These are phyloP conservation scores for Neopestalotiopsis rosae DNA, from an alignment of 2,329 filamentous ascomycete species.

Conservation along the genomic window DNA sequence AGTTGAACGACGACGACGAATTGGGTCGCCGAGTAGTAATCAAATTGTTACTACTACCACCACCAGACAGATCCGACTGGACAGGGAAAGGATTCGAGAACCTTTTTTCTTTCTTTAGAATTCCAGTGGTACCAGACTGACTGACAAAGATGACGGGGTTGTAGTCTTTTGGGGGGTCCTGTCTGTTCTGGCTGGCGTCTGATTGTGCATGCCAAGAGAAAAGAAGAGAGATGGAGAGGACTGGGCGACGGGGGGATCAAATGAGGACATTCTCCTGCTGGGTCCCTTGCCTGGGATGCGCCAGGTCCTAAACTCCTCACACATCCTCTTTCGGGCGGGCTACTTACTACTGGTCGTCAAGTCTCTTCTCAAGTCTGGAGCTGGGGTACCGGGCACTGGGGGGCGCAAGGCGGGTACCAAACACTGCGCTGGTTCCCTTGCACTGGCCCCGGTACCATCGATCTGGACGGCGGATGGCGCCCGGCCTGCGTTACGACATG, in stretches of 20 bases:
- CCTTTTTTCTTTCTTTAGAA: neutral
- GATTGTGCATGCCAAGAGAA: conserved; percentile 15
- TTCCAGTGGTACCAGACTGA: conserved; percentile 1
- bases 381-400: neutral
- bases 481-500: neutral
- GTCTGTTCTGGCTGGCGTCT: conserved; percentile 1
- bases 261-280: conserved; percentile 11
- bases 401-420: neutral
- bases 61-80: too few species aligned
- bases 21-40: too few species aligned
- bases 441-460: too few species aligned
- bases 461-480: neutral
- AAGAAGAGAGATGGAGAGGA: conserved; percentile 9
- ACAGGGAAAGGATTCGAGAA: conserved; percentile 4
- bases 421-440: neutral
- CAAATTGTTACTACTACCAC: too few species aligned
- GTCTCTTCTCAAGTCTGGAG: neutral
- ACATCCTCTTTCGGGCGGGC: neutral
- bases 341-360: too few species aligned
- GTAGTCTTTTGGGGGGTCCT: conserved; percentile 4
- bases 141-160: neutral
- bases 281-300: neutral
- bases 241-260: conserved; percentile 14
- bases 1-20: too few species aligned
- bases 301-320: neutral